Base-by-base conservation (phyloP, 1,284 basidiomycete genomes). In the Marasmius tenuissimus region DNA sequence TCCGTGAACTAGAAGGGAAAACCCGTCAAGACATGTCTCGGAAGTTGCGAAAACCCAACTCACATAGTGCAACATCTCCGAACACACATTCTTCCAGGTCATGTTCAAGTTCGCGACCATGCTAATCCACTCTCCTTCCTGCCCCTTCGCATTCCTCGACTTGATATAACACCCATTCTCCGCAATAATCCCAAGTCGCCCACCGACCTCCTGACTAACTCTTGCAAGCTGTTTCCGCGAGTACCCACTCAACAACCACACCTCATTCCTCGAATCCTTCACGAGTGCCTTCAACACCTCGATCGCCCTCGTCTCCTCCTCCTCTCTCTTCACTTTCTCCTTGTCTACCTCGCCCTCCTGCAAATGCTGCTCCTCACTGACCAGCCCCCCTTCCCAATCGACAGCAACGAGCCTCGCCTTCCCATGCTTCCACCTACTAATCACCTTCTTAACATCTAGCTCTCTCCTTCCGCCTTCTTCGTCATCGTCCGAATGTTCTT, bases 141-240 rank as follows among this genome's bases (percentile, higher is more conserved):
- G 72, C 38, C 71, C 72, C 61, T 77, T 76, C 0, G 68, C 71
- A 9, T 76, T 69, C 27, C 76, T 76, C 35, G 87, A 84, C 77
- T 87, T 89, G 71, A 94, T 84, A 71, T 88, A 94, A 74, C 94
- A 96, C 1, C 93, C 94, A 64, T 95, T 93, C 77, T 96, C 93
- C 0, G 92, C 91, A 0, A 93, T 85, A 63, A 95, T 85, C n/a
- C 93, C 93, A 58, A 94, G 76, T 42, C 81, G 80, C 7, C 48
- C 62, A 4, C 91, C 89, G 20, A 88, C 79, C 61, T 77, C 76
- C 61, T 81, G 80, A 14, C 82, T 85, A 37, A 93, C 76, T 61
- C 79, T 79, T 65, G 91, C 88, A 58, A 96, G 72, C 42, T 85
- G 83, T 63, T 78, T 81, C 42, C 88, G 79, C 12, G 86, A 83